phyloP scores from a whole-genome alignment of 202 grass and related monocot genomes.

The Eragrostis tef region DNA sequence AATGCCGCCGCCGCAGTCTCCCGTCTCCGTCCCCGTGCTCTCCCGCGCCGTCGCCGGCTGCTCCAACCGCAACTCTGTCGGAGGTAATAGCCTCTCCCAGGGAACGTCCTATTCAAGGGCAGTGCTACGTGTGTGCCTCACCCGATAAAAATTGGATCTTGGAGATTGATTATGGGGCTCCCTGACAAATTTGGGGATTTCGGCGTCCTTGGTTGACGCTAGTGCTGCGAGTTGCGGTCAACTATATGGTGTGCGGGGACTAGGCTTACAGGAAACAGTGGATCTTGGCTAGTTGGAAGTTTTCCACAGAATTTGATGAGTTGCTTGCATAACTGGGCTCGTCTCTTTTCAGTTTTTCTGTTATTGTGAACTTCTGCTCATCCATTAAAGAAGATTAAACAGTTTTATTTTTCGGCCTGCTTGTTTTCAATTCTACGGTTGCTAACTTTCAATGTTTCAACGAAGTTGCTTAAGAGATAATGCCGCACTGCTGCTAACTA shows the following conservation, averaged over 20 bases:
- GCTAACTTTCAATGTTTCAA: not conserved
- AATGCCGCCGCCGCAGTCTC: slow-evolving; percentile 51
- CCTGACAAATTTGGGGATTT: slow-evolving; percentile 33
- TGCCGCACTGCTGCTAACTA: slow-evolving; percentile 6
- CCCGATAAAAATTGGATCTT: slow-evolving; percentile 25
- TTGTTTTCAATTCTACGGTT: slow-evolving; percentile 12
- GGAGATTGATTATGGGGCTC: not conserved
- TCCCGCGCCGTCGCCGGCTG: slow-evolving; percentile 79
- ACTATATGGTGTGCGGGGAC: not conserved
- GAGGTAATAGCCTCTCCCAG: slow-evolving; percentile 50
- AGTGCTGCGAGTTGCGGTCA: not conserved
- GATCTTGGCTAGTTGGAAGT: slow-evolving; percentile 9
- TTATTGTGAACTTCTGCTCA: not conserved
- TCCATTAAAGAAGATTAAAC: not conserved
- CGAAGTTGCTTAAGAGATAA: slow-evolving; percentile 17
- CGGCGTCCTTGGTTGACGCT: not conserved
- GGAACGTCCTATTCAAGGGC: not conserved
- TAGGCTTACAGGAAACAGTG: not conserved
- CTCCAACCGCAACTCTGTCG: slow-evolving; percentile 98
- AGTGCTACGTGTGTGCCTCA: not conserved
- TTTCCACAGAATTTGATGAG: slow-evolving; percentile 23
- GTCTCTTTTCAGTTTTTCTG: not conserved
- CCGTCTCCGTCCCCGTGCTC: slow-evolving; percentile 61
- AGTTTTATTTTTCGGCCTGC: not conserved
- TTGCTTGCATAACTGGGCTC: not conserved